These are phyloP conservation scores for Spirogloea muscicola DNA, from an alignment of 139 green algal genomes.

Conservation along the genomic window DNA sequence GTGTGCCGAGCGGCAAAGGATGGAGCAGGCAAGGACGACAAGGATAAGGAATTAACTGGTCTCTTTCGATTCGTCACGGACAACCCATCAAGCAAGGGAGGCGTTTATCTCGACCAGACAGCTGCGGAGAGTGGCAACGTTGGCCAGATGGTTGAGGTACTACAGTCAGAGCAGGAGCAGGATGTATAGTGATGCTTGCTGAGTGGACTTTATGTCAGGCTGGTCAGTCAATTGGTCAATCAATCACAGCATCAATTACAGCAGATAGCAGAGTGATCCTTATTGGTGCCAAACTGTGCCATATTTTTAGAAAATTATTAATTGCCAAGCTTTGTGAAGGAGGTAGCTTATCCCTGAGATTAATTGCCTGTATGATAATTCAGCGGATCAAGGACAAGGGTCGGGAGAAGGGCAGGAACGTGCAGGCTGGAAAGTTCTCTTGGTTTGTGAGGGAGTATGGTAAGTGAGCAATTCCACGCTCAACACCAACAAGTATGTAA, in stretches of 20 bases:
- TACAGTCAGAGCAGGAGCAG: not conserved
- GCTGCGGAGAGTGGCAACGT: conserved; percentile 34
- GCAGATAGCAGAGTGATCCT: not conserved
- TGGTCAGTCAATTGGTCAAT: not conserved
- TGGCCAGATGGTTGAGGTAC: conserved; percentile 32
- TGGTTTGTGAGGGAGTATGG: conserved; percentile 33
- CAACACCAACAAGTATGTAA: too few relatives aligned
- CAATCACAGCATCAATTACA: not conserved
- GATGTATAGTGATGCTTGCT: not conserved
- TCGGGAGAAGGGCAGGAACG: conserved; percentile 18
- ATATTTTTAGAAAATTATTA: not conserved
- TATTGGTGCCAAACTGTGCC: not conserved
- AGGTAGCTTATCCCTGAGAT: not conserved
- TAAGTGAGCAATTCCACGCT: conserved; percentile 10
- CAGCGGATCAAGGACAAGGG: conserved; percentile 38
- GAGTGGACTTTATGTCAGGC: not conserved
- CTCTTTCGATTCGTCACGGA: conserved; percentile 41
- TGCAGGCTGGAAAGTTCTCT: conserved; percentile 5
- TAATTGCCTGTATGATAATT: not conserved
- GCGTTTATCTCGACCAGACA: conserved; percentile 25
- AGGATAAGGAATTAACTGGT: too few relatives aligned
- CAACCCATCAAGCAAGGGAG: conserved; percentile 28
- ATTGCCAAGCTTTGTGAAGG: not conserved
- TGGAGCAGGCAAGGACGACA: too few relatives aligned
- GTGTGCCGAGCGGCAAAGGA: too few relatives aligned